phyloP scores from a whole-genome alignment of 2,329 filamentous ascomycete genomes.

The Aspergillus texensis region DNA sequence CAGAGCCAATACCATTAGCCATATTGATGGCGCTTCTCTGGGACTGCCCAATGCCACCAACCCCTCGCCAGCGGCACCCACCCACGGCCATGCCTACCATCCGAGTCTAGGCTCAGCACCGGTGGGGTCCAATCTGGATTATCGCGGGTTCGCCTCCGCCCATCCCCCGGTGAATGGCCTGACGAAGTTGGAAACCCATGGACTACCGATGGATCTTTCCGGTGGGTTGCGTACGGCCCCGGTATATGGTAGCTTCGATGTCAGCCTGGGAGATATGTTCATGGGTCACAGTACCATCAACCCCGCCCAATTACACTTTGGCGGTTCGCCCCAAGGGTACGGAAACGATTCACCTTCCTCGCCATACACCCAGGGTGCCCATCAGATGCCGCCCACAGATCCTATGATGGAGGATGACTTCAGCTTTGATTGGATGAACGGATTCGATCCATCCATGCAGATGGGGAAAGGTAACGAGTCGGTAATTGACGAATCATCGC shows the following conservation, averaged over 20 bases:
- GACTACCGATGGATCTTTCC: constrained; percentile 67
- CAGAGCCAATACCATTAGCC: constrained; percentile 92
- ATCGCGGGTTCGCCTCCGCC: constrained; percentile 64
- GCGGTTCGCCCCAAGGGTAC: constrained; percentile 67
- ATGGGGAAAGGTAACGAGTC: constrained; percentile 72
- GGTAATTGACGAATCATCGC: constrained; percentile 88
- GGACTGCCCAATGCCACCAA: constrained; percentile 56
- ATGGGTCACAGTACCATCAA: constrained; percentile 69
- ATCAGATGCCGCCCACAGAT: constrained; percentile 59
- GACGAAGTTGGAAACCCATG: constrained; percentile 80
- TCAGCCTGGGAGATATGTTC: constrained; percentile 70
- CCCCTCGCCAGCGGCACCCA: constrained; percentile 18
- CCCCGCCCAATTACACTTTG: constrained; percentile 76
- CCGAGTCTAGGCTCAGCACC: constrained; percentile 71
- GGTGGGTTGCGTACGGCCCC: constrained; percentile 79
- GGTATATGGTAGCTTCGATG: constrained; percentile 68
- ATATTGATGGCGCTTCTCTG: constrained; percentile 77
- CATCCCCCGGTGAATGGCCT: constrained; percentile 65
- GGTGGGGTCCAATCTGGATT: constrained; percentile 59
- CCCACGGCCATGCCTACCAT: constrained; percentile 65
- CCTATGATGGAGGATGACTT: constrained; percentile 70
- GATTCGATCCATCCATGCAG: constrained; percentile 76
- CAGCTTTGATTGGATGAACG: constrained; percentile 80
- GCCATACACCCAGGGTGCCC: constrained; percentile 44
- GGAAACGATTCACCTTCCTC: constrained; percentile 44